Evolutionary conservation across 768 basidiomycete genomes (phyloP).

Genomic region (Phlegmacium glaucopus): DNA sequence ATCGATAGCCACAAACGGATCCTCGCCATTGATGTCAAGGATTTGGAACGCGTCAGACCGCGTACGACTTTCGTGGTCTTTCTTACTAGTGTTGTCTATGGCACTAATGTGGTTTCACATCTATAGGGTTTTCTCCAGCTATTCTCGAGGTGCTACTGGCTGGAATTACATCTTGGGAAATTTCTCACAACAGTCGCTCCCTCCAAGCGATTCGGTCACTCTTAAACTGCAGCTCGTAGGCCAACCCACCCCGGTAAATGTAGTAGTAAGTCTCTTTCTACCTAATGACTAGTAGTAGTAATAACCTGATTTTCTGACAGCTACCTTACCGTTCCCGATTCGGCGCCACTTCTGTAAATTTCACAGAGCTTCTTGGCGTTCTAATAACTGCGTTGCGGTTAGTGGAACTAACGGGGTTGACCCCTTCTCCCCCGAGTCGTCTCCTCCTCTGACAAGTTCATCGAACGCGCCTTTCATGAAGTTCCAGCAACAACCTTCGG

Average conservation of each 20-base stretch:
- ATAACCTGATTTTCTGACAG: slow-evolving; percentile 22
- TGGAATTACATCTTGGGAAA: slow-evolving; percentile 48
- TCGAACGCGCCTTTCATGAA: slow-evolving; percentile 26
- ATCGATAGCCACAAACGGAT: slow-evolving; percentile 55
- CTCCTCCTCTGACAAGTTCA: slow-evolving; percentile 18
- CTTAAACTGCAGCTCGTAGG: slow-evolving; percentile 43
- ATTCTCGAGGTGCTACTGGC: slow-evolving; percentile 29
- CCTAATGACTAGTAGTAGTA: background rate
- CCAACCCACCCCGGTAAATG: slow-evolving; percentile 34
- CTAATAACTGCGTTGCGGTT: slow-evolving; percentile 50
- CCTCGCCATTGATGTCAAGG: slow-evolving; percentile 51
- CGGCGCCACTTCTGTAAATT: slow-evolving; percentile 36
- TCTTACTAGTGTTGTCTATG: background rate
- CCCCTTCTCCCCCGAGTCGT: slow-evolving; percentile 21
- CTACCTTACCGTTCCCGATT: slow-evolving; percentile 58
- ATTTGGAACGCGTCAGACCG: slow-evolving; percentile 45
- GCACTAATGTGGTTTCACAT: background rate
- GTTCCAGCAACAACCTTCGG: slow-evolving; percentile 38
- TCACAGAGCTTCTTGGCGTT: slow-evolving; percentile 50
- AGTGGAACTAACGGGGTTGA: slow-evolving; percentile 47
- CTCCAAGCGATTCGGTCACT: slow-evolving; percentile 44
- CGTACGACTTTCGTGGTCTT: slow-evolving; percentile 22
- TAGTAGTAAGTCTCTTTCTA: slow-evolving; percentile 37
- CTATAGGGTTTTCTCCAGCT: slow-evolving; percentile 45
- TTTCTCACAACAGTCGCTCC: slow-evolving; percentile 53